Percentiles rank a stretch among this genome's conserved stretches.
Conservation (phyloP, 2,329 filamentous ascomycete genomes). For the Aspergillus sergii region DNA sequence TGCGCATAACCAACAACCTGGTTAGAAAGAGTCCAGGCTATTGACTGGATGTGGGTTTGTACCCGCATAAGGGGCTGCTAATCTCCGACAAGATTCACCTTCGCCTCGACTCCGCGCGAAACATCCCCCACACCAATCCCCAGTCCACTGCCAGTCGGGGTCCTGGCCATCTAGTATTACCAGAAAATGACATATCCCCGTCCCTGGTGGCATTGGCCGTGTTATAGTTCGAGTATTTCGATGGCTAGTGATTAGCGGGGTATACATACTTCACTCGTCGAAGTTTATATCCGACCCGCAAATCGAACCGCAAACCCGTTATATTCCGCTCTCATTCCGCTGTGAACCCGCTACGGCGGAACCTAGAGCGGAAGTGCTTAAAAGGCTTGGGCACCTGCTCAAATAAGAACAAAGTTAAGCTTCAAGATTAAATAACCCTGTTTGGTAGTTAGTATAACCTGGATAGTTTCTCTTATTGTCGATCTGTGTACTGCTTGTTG, state of each 20-base stretch:
- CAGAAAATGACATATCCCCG: not conserved
- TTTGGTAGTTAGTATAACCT: not conserved
- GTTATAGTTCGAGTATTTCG: not conserved
- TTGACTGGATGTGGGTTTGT: fast-evolving
- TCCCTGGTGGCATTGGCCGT: not conserved
- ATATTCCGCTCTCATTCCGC: not conserved
- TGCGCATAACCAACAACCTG: not conserved
- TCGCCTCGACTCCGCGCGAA: not conserved
- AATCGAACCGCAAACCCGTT: not conserved
- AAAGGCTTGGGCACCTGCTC: no score
- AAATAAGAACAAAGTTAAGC: not conserved
- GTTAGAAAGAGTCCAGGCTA: not conserved
- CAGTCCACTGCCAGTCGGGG: not conserved
- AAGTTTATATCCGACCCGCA: not conserved
- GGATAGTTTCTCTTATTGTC: not conserved
- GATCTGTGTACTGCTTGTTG: not conserved
- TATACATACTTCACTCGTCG: not conserved
- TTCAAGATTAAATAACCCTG: not conserved
- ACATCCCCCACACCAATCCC: not conserved
- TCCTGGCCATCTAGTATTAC: not conserved
- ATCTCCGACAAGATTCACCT: no score
- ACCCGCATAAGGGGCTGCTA: not conserved
- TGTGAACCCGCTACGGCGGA: not conserved
- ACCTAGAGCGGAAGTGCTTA: not conserved
- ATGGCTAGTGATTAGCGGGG: not conserved